phyloP scores from a whole-genome alignment of 306 rosid genomes.

The Glycine soja region DNA sequence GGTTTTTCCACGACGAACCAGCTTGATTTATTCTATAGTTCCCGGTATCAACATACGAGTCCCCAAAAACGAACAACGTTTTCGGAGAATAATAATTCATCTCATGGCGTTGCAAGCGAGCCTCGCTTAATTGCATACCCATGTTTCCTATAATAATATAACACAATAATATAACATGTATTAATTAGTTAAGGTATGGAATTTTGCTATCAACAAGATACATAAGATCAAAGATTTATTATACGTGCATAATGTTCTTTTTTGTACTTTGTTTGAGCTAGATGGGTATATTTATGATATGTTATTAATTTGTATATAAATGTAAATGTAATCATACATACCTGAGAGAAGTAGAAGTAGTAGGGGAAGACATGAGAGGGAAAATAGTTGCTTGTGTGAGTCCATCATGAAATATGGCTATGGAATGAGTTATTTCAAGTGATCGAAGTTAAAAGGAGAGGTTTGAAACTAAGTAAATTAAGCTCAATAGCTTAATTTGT shows the following conservation, averaged over 20 bases:
- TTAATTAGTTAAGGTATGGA: too few species aligned
- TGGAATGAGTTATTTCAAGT: background rate
- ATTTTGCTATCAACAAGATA: too few species aligned
- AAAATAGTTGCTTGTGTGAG: slow-evolving; percentile 13
- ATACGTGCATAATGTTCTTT: background rate
- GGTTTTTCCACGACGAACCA: slow-evolving; percentile 39
- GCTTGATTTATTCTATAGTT: background rate
- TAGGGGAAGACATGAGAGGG: slow-evolving; percentile 19
- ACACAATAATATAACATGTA: background rate
- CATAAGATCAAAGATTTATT: background rate
- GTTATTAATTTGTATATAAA: background rate
- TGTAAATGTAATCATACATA: slow-evolving; percentile 2
- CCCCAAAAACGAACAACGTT: slow-evolving; percentile 46
- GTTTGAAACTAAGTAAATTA: background rate
- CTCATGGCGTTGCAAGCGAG: background rate
- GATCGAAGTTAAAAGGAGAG: background rate
- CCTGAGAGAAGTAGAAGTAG: slow-evolving; percentile 34
- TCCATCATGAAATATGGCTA: slow-evolving; percentile 2
- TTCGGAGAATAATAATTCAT: background rate
- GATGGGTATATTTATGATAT: background rate
- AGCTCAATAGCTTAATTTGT: background rate
- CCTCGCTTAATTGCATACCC: slow-evolving; percentile 35
- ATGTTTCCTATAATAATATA: slow-evolving; percentile 20
- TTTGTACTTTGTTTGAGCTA: background rate
- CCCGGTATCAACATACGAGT: slow-evolving; percentile 46